Conservation (phyloP, 2,329 filamentous ascomycete genomes). For the Lasiodiplodia sp. region DNA sequence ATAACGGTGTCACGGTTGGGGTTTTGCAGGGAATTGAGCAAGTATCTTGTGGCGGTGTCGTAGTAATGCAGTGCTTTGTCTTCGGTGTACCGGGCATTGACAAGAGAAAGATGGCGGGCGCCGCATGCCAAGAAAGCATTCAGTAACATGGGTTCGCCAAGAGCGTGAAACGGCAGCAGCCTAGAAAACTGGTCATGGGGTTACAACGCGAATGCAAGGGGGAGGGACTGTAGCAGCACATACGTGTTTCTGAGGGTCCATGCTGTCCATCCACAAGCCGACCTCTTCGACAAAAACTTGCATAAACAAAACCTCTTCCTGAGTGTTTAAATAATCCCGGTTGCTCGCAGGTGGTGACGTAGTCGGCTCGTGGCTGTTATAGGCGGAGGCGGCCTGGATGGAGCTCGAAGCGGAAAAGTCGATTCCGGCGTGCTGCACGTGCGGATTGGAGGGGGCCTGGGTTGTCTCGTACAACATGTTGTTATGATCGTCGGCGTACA, state of each 20-base stretch:
- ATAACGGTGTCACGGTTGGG: slow-evolving; percentile 83
- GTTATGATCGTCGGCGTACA: slow-evolving; percentile 55
- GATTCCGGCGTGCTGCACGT: slow-evolving; percentile 41
- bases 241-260: slow-evolving; percentile 81
- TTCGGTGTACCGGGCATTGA: slow-evolving; percentile 73
- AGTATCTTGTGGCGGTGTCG: slow-evolving; percentile 79
- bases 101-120: slow-evolving; percentile 77
- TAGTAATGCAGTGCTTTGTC: slow-evolving; percentile 85
- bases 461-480: slow-evolving; percentile 49
- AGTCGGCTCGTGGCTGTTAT: slow-evolving; percentile 46
- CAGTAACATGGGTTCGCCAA: slow-evolving; percentile 85
- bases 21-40: slow-evolving; percentile 80
- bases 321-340: slow-evolving; percentile 71
- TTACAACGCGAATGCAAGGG: slow-evolving; percentile 33
- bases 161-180: slow-evolving; percentile 80
- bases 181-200: slow-evolving; percentile 70
- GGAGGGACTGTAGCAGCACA: slow-evolving; percentile 34
- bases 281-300: slow-evolving; percentile 92
- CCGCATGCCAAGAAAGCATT: slow-evolving; percentile 91
- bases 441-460: slow-evolving; percentile 40
- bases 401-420: slow-evolving; percentile 40
- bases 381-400: slow-evolving; percentile 37
- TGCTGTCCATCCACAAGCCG: slow-evolving; percentile 90
- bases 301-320: slow-evolving; percentile 87
- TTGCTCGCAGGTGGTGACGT: slow-evolving; percentile 50